A percentile compares a stretch with the other conserved stretches of the same genome.
phyloP scores from a whole-genome alignment of 768 basidiomycete genomes.

The Dacryopinax primogenitus region DNA sequence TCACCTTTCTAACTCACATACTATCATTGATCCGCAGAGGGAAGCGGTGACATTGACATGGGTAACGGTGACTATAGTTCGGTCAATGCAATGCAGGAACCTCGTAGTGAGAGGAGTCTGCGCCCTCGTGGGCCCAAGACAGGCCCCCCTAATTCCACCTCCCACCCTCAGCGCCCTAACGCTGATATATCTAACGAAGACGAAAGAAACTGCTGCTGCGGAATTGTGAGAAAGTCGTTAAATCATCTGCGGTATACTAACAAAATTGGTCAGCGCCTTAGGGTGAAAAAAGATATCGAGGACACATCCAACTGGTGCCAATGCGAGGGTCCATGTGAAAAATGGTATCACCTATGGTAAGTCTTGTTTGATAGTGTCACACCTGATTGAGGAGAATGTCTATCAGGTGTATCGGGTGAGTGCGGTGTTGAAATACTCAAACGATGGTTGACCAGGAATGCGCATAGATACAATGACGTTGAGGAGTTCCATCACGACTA shows the following conservation, averaged over 20 bases:
- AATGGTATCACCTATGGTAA: neutral
- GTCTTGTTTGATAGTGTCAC: neutral
- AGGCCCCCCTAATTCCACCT: neutral
- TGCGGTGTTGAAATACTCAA: neutral
- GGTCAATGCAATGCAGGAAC: too few species aligned
- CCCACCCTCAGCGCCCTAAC: neutral
- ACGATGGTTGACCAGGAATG: neutral
- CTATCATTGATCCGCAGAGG: too few species aligned
- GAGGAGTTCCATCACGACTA: neutral
- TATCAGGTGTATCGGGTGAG: neutral
- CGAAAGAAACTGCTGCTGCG: neutral
- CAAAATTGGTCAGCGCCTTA: neutral
- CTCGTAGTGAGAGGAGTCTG: too few species aligned
- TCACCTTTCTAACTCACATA: too few species aligned
- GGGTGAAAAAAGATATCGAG: neutral
- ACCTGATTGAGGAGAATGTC: neutral
- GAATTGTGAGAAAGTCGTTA: neutral
- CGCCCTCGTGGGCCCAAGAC: neutral
- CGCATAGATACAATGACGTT: neutral
- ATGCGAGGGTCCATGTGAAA: neutral
- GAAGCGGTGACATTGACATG: too few species aligned
- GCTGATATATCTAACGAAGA: neutral
- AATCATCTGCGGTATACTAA: neutral
- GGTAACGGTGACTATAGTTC: too few species aligned
- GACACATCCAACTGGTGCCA: neutral